Conservation (phyloP, 345 rosid species). For the Dovyalis caffra region DNA sequence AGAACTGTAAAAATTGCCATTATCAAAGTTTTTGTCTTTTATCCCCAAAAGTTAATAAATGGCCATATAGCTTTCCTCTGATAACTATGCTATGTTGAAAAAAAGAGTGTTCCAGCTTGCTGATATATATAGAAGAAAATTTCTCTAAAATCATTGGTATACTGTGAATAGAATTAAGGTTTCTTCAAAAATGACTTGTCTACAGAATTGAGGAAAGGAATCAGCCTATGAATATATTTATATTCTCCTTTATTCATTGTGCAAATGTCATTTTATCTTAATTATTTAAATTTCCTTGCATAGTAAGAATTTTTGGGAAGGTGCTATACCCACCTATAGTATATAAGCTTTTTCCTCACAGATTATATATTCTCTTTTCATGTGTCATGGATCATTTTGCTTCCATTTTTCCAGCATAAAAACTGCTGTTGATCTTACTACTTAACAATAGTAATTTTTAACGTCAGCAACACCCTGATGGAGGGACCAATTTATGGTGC, state of each 20-base stretch:
- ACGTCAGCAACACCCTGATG: neutral
- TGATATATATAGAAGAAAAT: too few relatives aligned
- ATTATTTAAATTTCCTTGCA: neutral
- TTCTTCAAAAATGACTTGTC: neutral
- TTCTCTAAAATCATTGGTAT: too few relatives aligned
- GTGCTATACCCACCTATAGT: too few relatives aligned
- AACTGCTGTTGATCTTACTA: too few relatives aligned
- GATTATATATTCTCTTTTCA: neutral
- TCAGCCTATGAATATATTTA: neutral
- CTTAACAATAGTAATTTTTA: neutral
- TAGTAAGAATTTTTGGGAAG: too few relatives aligned
- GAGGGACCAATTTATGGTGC: too few relatives aligned
- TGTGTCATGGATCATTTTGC: neutral
- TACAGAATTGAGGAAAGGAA: too few relatives aligned
- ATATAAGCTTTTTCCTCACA: neutral
- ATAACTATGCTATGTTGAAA: too few relatives aligned
- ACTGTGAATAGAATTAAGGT: neutral
- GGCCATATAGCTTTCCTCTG: neutral
- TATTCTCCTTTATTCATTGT: too few relatives aligned
- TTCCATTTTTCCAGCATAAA: neutral
- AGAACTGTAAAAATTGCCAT: neutral
- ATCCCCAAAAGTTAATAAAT: neutral
- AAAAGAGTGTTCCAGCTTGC: too few relatives aligned
- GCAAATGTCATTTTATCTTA: neutral
- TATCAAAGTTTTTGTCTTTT: too few relatives aligned